Percentiles rank a stretch among this genome's conserved stretches.
Conservation (phyloP, 2,329 filamentous ascomycete species). For the Fusarium camptoceras region DNA sequence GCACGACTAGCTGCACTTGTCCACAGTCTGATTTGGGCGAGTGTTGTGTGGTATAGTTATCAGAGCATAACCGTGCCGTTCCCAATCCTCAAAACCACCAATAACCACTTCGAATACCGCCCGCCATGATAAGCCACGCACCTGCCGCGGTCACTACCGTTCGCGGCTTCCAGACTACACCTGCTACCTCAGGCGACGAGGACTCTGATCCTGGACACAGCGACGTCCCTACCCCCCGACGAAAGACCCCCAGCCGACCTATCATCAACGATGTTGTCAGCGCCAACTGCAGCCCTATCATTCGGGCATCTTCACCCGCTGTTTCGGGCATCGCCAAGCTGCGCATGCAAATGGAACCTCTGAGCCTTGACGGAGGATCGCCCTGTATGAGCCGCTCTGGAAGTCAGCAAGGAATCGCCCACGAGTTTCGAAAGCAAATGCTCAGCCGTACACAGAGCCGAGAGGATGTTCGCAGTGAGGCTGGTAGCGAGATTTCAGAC, state of each 20-base stretch:
- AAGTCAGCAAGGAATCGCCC: slow-evolving; percentile 51
- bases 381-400: slow-evolving; percentile 66
- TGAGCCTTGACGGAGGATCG: slow-evolving; percentile 72
- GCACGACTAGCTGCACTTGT: slow-evolving; percentile 40
- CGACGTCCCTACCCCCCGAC: slow-evolving; percentile 56
- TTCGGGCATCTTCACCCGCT: slow-evolving; percentile 66
- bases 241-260: slow-evolving; percentile 52
- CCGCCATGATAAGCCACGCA: slow-evolving; percentile 60
- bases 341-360: slow-evolving; percentile 82
- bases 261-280: slow-evolving; percentile 69
- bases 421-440: slow-evolving; percentile 64
- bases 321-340: slow-evolving; percentile 84
- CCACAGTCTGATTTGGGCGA: slow-evolving; percentile 23
- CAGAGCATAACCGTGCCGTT: slow-evolving; percentile 37
- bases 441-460: slow-evolving; percentile 68
- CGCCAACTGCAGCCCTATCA: slow-evolving; percentile 71
- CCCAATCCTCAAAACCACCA: slow-evolving; percentile 1
- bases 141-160: slow-evolving; percentile 65
- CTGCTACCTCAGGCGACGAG: slow-evolving; percentile 67
- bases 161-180: slow-evolving; percentile 68
- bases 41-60: slow-evolving; percentile 36
- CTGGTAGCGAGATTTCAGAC: slow-evolving; percentile 73
- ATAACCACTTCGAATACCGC: slow-evolving; percentile 29
- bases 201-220: slow-evolving; percentile 63
- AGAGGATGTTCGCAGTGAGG: slow-evolving; percentile 65